phyloP scores from a whole-genome alignment of 164 flowering plant species.

The Macadamia tetraphylla region DNA sequence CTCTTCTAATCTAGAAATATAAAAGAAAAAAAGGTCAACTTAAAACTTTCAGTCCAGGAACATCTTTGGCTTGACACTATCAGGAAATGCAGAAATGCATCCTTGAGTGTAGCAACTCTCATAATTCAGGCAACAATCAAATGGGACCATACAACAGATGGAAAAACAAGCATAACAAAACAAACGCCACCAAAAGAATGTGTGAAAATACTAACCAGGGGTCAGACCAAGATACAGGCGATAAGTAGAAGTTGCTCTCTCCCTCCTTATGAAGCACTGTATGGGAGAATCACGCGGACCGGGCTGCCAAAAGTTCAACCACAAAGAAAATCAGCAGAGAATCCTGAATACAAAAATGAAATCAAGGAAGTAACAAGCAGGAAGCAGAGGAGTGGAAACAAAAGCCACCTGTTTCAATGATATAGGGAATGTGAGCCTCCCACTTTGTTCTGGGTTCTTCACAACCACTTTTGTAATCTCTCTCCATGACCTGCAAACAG shows the following conservation, averaged over 20 bases:
- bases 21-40: too few relatives aligned
- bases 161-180: background rate
- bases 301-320: slow-evolving; percentile 23
- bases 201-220: slow-evolving; percentile 37
- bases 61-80: too few relatives aligned
- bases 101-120: too few relatives aligned
- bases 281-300: slow-evolving; percentile 57
- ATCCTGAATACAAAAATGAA: background rate
- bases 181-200: background rate
- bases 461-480: slow-evolving; percentile 36
- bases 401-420: slow-evolving; percentile 55
- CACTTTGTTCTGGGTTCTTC: slow-evolving; percentile 44
- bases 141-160: background rate
- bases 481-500: slow-evolving; percentile 57
- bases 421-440: slow-evolving; percentile 50
- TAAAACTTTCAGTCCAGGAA: too few relatives aligned
- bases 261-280: slow-evolving; percentile 62
- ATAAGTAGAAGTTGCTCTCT: slow-evolving; percentile 46
- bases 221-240: slow-evolving; percentile 39
- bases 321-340: background rate
- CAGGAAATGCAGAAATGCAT: too few relatives aligned
- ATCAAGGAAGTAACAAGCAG: background rate
- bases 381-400: background rate
- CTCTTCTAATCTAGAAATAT: too few relatives aligned
- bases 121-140: too few relatives aligned